Evolutionary conservation across 129 eudicot species (phyloP), one percentile per base, ranked within the genome.

Genomic region (Glebionis coronaria): DNA sequence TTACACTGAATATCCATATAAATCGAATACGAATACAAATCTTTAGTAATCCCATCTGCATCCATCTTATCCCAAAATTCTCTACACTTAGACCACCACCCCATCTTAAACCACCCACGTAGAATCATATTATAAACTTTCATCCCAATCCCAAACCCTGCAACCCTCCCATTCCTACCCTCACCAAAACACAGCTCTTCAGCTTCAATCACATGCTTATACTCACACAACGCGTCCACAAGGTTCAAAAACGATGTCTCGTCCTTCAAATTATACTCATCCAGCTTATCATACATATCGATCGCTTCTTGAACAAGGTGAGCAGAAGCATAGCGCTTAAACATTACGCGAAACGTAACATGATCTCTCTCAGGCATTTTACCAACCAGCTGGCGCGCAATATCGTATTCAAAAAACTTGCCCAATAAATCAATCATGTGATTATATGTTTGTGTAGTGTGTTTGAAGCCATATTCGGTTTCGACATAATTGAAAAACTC

Each of bases 1-100:
- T 93, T 88, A 76, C 88, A 80, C 59, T 82, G 85, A 13, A 93
- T 79, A 60, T 93, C 98, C 97, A 93, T 93, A 56, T 84, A 93
- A 44, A 93, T 84, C 12, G 98, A 86, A 75, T 93, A 93, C 8
- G 98, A 86, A 81, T 78, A 77, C 79, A 93, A 79, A 79, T 88
- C 90, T 71, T 93, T 93, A 60, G 5, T 1, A 18, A 88, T 80
- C 70, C 95, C 90, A 69, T 73, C 86, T 67, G 66, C 78, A 84
- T 93, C 98, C 97, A 93, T 88, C 68, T 82, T 85, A 61, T 86
- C 97, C 98, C 98, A 93, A 79, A 85, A 93, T 53, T 82, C 91
- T 75, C 90, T 88, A 77, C 98, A 93, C 40, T 93, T 93, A 0
- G 76, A 44, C 98, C 98, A 88, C 97, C 97, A 84, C 61, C 88